These are phyloP conservation scores for Brassica nigra DNA, from an alignment of 345 rosid genomes.

Conservation along the genomic window DNA sequence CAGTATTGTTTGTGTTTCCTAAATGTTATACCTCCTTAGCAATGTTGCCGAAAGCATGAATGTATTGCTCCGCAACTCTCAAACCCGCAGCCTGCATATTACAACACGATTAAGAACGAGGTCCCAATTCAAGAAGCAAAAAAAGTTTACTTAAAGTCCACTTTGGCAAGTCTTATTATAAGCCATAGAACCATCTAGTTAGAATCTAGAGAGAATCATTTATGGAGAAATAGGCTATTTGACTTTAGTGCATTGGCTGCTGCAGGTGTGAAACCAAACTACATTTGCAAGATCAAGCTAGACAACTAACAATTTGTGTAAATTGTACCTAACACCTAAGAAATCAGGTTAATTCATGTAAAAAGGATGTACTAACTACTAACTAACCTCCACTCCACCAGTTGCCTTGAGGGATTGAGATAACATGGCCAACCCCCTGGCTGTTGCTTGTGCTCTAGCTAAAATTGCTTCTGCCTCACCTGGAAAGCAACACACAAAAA, in stretches of 20 bases:
- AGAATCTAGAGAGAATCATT: neutral
- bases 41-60: slow-evolving; percentile 79
- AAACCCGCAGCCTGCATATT: slow-evolving; percentile 74
- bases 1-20: neutral
- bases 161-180: neutral
- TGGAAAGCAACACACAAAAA: slow-evolving; percentile 32
- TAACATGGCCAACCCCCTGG: slow-evolving; percentile 66
- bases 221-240: neutral
- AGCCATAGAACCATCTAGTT: neutral
- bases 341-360: neutral
- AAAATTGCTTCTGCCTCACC: slow-evolving; percentile 95
- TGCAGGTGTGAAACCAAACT: neutral
- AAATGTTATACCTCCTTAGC: slow-evolving; percentile 71
- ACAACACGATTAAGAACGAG: neutral
- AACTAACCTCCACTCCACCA: slow-evolving; percentile 84
- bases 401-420: slow-evolving; percentile 68
- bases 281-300: neutral
- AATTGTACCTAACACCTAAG: neutral
- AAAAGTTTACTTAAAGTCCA: neutral
- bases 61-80: slow-evolving; percentile 82
- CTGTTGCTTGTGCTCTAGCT: slow-evolving; percentile 85
- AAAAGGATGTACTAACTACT: neutral
- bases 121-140: neutral
- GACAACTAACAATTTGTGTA: neutral
- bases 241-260: neutral